Base-by-base conservation (phyloP, 805 yeast species). In the Metschnikowia cubensis region DNA sequence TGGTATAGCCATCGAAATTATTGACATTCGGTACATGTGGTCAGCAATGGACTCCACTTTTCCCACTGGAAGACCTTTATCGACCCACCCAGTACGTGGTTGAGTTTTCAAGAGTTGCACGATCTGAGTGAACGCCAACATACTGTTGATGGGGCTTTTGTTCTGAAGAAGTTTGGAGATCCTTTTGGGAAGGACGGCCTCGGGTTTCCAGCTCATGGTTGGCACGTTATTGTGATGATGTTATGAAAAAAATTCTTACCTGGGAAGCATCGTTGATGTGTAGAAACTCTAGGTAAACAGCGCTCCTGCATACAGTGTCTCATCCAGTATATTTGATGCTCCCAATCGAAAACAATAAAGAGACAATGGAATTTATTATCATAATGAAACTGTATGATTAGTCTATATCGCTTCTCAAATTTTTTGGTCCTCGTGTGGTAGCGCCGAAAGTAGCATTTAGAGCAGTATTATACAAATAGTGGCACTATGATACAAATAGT, bases 11-110 rank as follows among this genome's bases (percentile, higher is more conserved):
- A 90, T 81, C 20, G 92, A 75, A 39, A 89, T 81, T 18, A 91
- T 73, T 4, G 89, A 82, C 97, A 92, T 91, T 50, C 99, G 76
- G 65, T 92, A 91, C 96, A 91, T 91, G 67, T 92, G 97, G 68
- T 91, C 97, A n/a, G 89, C 80, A 46, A 90, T 89, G 46, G 87
- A 80, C 67, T 89, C 88, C 2, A 84, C 83, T 22, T 73, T 59
- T 1, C 74, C 74, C 15, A 74, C 63, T 10, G 80, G 77, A 15
- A 74, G 58, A 3, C 71, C 70, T 60, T 81, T 82, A 63, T 89
- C 92, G 18, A 92, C 68, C 98, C 98, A 92, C 2, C 99, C 99
- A 0, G 99, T 92, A 64, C 99, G 79, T 58, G 84, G 83, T 62
- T 89, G 92, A 4, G 82, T 73, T 67, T 92, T 92, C 59, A 92